phyloP scores from a whole-genome alignment of 2,329 filamentous ascomycete species.

The Zasmidium citrigriseum region DNA sequence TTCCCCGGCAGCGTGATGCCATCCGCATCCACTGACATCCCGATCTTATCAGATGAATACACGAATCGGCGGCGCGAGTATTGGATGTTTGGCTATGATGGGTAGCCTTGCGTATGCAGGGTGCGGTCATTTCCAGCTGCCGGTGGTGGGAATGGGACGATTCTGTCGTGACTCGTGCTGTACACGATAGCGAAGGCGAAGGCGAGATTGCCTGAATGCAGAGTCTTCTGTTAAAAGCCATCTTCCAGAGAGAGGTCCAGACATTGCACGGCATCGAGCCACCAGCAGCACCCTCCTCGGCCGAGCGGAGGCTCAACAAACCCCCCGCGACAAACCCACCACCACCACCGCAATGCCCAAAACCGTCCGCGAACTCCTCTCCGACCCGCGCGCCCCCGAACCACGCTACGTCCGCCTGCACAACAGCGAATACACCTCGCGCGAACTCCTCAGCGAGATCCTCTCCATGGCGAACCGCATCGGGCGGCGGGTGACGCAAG shows the following conservation, averaged over 20 bases:
- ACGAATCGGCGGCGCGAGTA: background rate
- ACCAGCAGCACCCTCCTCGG: background rate
- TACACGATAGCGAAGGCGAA: too few species aligned
- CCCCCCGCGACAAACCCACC: background rate
- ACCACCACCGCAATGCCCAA: constrained; percentile 8
- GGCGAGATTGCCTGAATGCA: too few species aligned
- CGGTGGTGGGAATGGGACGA: too few species aligned
- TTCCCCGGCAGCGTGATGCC: too few species aligned
- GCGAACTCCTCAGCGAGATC: constrained; percentile 18
- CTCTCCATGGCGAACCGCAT: constrained; percentile 17
- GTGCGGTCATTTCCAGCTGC: background rate
- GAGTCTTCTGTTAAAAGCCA: too few species aligned
- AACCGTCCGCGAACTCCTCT: constrained; percentile 18
- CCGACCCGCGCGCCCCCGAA: constrained; percentile 8
- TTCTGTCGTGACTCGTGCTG: too few species aligned
- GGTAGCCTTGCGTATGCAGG: background rate
- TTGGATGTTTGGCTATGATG: background rate
- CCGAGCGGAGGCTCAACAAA: background rate
- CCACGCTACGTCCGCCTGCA: constrained; percentile 21
- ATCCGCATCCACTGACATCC: constrained; percentile 5
- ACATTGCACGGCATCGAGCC: background rate
- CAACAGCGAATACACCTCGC: constrained; percentile 11
- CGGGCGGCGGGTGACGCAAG: constrained; percentile 13
- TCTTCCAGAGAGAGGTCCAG: too few species aligned
- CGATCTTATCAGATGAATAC: constrained; percentile 15